Evolutionary conservation across 441 rosid genomes (phyloP).

Genomic region (Metrosideros polymorpha): DNA sequence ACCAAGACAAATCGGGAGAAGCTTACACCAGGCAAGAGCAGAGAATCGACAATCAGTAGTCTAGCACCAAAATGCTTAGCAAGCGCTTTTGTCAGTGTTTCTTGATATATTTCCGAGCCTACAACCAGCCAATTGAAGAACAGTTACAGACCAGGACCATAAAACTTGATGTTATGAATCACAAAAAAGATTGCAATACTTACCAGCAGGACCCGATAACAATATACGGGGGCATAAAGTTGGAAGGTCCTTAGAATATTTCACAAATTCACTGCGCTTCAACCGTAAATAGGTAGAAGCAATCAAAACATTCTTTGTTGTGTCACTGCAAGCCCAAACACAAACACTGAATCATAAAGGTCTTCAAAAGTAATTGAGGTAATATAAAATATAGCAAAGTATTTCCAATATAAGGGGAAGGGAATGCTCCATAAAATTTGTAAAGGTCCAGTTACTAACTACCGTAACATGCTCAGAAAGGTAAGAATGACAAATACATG

Average conservation of each 20-base stretch:
- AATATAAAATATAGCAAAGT: not conserved
- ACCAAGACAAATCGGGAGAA: not conserved
- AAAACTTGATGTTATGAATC: not conserved
- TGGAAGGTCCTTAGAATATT: slow-evolving; percentile 70
- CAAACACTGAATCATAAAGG: not conserved
- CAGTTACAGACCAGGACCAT: not conserved
- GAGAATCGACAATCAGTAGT: slow-evolving; percentile 76
- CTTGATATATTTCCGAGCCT: slow-evolving; percentile 99
- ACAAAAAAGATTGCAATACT: not conserved
- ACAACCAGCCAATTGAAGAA: not conserved
- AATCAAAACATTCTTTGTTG: slow-evolving; percentile 81
- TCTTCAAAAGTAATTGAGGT: not conserved
- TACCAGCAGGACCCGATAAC: slow-evolving; percentile 98
- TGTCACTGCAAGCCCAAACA: slow-evolving; percentile 43
- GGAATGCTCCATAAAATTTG: not conserved
- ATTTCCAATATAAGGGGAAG: not conserved
- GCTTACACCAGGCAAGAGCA: slow-evolving; percentile 91
- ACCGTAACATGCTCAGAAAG: not conserved
- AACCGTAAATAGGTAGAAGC: slow-evolving; percentile 74
- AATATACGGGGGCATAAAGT: slow-evolving; percentile 80
- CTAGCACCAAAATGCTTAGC: slow-evolving; percentile 82
- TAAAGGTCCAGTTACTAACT: not conserved
- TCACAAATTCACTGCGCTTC: slow-evolving; percentile 66
- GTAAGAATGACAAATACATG: not conserved
- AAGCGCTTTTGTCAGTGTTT: slow-evolving; percentile 85